Evolutionary conservation across 768 basidiomycete species (phyloP).

Genomic region (Hygrophorus russula): DNA sequence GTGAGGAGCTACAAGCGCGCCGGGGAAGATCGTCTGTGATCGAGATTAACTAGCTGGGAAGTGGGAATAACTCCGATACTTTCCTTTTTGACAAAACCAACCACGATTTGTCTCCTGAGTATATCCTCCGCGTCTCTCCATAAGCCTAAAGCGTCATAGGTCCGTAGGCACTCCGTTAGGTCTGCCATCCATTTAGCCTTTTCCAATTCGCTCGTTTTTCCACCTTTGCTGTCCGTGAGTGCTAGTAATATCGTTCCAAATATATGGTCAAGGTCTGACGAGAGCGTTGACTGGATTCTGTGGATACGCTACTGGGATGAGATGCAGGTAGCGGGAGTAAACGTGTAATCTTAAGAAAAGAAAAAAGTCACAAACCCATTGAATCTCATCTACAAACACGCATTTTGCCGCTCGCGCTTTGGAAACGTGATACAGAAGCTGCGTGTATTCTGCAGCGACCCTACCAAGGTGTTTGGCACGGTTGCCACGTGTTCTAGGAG

Average conservation of each 20-base stretch:
- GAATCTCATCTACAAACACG: constrained; percentile 69
- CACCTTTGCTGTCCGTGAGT: constrained; percentile 36
- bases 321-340: constrained; percentile 6
- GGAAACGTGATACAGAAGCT: constrained; percentile 79
- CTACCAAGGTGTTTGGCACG: constrained; percentile 73
- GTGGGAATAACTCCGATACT: constrained; percentile 3
- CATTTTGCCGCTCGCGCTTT: constrained; percentile 75
- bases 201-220: constrained; percentile 49
- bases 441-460: constrained; percentile 85
- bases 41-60: constrained; percentile 5
- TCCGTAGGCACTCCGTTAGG: constrained; percentile 65
- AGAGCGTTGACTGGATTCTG: constrained; percentile 74
- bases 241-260: constrained; percentile 53
- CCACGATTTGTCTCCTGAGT: constrained; percentile 58
- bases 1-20: constrained; percentile 54
- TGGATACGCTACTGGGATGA: constrained; percentile 49
- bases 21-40: constrained; percentile 60
- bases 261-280: constrained; percentile 76
- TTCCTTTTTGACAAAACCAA: constrained; percentile 71
- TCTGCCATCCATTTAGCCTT: constrained; percentile 53
- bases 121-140: constrained; percentile 89
- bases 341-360: constrained; percentile 1
- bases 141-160: constrained; percentile 69
- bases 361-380: constrained; percentile 55
- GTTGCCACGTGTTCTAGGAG: constrained; percentile 44